Conservation (phyloP, 495 filamentous ascomycete genomes). For the Astrothelium macrocarpum region DNA sequence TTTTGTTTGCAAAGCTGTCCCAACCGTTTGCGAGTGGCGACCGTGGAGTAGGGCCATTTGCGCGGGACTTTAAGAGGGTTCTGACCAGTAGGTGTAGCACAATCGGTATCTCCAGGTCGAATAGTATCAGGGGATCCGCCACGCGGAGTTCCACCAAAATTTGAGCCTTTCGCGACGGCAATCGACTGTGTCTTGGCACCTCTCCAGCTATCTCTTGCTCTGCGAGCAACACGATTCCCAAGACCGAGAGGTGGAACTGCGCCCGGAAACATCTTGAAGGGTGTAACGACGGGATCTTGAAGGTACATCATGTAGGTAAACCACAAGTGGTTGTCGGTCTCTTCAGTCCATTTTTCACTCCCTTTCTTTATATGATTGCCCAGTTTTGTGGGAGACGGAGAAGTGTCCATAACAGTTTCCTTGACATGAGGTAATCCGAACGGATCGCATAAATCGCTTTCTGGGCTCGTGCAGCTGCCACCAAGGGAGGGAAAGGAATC, state of each 20-base stretch:
- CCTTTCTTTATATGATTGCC: slow-evolving; percentile 22
- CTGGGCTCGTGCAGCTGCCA: slow-evolving; percentile 60
- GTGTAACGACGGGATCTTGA: slow-evolving; percentile 85
- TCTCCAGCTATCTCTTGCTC: slow-evolving; percentile 78
- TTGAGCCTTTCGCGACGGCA: not conserved
- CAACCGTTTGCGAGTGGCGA: slow-evolving; percentile 70
- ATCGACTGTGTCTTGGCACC: slow-evolving; percentile 35
- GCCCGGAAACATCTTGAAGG: slow-evolving; percentile 83
- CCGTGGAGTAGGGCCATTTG: slow-evolving; percentile 73
- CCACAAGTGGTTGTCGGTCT: slow-evolving; percentile 93
- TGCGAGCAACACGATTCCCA: slow-evolving; percentile 75
- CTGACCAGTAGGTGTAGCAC: slow-evolving; percentile 52
- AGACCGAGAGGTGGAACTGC: slow-evolving; percentile 81
- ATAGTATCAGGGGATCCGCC: slow-evolving; percentile 34
- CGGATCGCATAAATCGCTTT: slow-evolving; percentile 50
- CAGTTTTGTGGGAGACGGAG: slow-evolving; percentile 19
- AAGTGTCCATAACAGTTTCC: slow-evolving; percentile 26
- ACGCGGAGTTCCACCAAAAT: slow-evolving; percentile 12
- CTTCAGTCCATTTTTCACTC: slow-evolving; percentile 58
- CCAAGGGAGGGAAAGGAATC: slow-evolving; percentile 55
- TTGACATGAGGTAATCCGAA: slow-evolving; percentile 41
- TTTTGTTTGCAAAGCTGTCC: slow-evolving; percentile 72
- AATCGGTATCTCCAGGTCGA: slow-evolving; percentile 45
- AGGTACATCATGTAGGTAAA: slow-evolving; percentile 79
- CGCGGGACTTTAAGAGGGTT: slow-evolving; percentile 27